These are phyloP conservation scores for Omphalotus guepiniiformis DNA, from an alignment of 768 basidiomycete species.

Conservation along the genomic window DNA sequence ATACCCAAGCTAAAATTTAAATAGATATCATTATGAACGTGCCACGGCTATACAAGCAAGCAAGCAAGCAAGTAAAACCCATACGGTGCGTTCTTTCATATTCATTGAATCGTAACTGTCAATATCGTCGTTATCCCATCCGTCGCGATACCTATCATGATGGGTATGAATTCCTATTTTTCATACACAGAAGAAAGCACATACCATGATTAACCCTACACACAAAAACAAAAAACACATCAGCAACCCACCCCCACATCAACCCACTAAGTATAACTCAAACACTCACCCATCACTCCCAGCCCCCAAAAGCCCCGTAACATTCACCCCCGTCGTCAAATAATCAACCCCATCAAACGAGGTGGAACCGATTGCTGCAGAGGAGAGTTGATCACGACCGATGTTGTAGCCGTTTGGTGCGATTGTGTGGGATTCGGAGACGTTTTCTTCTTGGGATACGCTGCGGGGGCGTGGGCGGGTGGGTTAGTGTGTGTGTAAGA, in stretches of 20 bases:
- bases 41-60: too few species aligned
- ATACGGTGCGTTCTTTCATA: too few species aligned
- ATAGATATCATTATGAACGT: too few species aligned
- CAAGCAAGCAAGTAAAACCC: too few species aligned
- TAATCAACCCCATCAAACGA: constrained; percentile 30
- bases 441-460: constrained; percentile 22
- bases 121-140: constrained; percentile 41
- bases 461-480: too few species aligned
- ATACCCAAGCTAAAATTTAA: too few species aligned
- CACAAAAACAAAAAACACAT: neutral
- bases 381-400: constrained; percentile 21
- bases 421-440: constrained; percentile 34
- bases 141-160: constrained; percentile 34
- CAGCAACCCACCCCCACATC: neutral
- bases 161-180: too few species aligned
- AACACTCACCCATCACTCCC: constrained; percentile 25
- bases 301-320: constrained; percentile 36
- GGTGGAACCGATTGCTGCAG: constrained; percentile 13
- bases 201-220: constrained; percentile 1
- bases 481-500: too few species aligned
- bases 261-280: constrained; percentile 37
- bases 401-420: constrained; percentile 45
- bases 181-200: neutral
- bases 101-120: constrained; percentile 34
- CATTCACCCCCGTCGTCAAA: constrained; percentile 26